Evolutionary conservation across 352 stramenopile genomes (phyloP), one percentile per base, ranked within the genome.

Genomic region (Phytopythium vexans): DNA sequence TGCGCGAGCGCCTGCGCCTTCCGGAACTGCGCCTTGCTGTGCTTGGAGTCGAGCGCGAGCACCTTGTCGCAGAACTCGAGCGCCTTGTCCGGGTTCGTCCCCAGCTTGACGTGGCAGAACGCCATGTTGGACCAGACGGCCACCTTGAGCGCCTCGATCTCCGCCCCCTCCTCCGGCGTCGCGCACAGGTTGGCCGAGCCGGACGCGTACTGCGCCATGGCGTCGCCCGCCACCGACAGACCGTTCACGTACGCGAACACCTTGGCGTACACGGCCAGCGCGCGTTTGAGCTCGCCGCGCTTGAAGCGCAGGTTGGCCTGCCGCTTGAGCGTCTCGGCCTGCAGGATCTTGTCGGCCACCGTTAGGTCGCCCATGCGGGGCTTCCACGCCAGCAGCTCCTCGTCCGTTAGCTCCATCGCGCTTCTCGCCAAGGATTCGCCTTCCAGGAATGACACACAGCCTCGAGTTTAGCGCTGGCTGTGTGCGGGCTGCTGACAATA

Each of bases 201-300:
- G 14, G 71, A 64, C 12, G 76, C 68, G 65, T 94, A 94, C 64
- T 86, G 74, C 33, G 68, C 62, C 84, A 94, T 94, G 39, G 76
- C 68, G 58, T 94, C 84, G 34, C 82, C 82, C 21, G 84, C 58
- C 45, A 84, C 70, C 9, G 79, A 90, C 33, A 94, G 41, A 0
- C 84, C 84, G 56, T 92, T 94, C 36, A 94, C 70, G 53, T 92
- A 94, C 36, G 83, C 76, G 58, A 92, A 92, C 37, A 94, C 77
- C 49, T 85, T 80, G 54, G 76, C 70, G 70, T 94, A 94, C 16
- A 66, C 65, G 12, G 44, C 37, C 49, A 92, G 52, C 14, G 84
- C 84, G 41, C 75, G 74, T 64, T 83, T 81, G 53, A 74, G 52
- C n/a, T 92, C 74, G 15, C 60, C 62, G 31, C 70, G 60, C 56